Percentiles rank a stretch among this genome's conserved stretches.
These are phyloP conservation scores for Fusarium napiforme DNA, from an alignment of 2,329 filamentous ascomycete species.

Conservation along the genomic window DNA sequence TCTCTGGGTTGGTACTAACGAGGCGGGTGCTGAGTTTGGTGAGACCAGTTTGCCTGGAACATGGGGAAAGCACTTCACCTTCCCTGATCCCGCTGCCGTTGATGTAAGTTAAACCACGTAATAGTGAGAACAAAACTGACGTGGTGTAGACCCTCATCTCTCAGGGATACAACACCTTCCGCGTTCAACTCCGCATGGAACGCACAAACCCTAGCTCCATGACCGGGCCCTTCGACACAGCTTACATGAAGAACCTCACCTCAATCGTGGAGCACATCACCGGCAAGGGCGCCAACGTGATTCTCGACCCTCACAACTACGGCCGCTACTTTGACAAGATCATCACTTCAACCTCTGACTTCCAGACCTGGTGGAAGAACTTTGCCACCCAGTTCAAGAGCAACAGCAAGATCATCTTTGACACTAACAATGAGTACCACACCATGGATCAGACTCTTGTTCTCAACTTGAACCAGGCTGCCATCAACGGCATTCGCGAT, in stretches of 20 bases:
- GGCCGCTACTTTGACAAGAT: constrained; percentile 64
- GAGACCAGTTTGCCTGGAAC: constrained; percentile 64
- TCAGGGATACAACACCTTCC: constrained; percentile 68
- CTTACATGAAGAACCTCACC: constrained; percentile 54
- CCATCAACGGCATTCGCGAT: constrained; percentile 70
- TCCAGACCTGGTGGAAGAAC: constrained; percentile 67
- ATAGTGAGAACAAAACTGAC: neutral
- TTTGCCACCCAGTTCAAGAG: constrained; percentile 63
- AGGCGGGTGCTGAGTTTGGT: constrained; percentile 73
- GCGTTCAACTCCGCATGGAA: constrained; percentile 67
- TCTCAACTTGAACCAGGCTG: constrained; percentile 70
- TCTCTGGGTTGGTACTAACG: constrained; percentile 49
- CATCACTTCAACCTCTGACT: constrained; percentile 64
- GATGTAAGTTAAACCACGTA: constrained; percentile 41
- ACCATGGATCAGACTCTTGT: constrained; percentile 70
- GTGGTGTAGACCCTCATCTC: constrained; percentile 56
- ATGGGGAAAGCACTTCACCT: constrained; percentile 70
- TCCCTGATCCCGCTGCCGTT: constrained; percentile 64
- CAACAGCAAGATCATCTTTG: constrained; percentile 69
- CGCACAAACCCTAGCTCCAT: constrained; percentile 55
- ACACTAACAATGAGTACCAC: constrained; percentile 76
- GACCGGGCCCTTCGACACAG: constrained; percentile 51
- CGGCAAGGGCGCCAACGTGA: constrained; percentile 59
- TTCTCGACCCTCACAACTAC: constrained; percentile 72
- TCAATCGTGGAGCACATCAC: constrained; percentile 49